These are phyloP conservation scores for Cytospora schulzeri DNA, from an alignment of 2,329 filamentous ascomycete genomes.

Conservation along the genomic window DNA sequence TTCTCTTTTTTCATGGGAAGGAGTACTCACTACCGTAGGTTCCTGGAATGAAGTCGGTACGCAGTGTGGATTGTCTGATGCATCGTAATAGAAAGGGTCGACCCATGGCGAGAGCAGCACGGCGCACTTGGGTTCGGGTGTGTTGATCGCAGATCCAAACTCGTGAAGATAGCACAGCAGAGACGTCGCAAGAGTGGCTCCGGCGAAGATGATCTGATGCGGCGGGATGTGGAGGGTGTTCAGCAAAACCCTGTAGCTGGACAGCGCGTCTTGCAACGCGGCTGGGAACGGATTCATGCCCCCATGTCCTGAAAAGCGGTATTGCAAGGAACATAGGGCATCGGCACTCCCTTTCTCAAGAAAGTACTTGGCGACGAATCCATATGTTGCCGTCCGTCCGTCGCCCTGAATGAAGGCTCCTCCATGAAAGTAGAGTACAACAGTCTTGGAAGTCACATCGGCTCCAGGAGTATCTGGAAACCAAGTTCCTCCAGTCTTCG, in stretches of 20 bases:
- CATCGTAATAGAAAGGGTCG: slow-evolving; percentile 24
- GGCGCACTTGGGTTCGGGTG: slow-evolving; percentile 37
- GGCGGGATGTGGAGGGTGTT: slow-evolving; percentile 43
- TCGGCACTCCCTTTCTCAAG: slow-evolving; percentile 37
- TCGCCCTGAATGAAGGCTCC: slow-evolving; percentile 44
- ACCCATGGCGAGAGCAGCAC: slow-evolving; percentile 29
- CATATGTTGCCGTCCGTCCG: slow-evolving; percentile 45
- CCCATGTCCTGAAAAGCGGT: slow-evolving; percentile 46
- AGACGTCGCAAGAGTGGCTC: slow-evolving; percentile 46
- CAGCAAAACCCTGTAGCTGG: slow-evolving; percentile 47
- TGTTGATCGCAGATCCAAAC: slow-evolving; percentile 37
- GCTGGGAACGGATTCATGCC: slow-evolving; percentile 48
- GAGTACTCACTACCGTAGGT: background rate
- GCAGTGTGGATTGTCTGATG: slow-evolving; percentile 31
- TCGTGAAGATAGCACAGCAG: slow-evolving; percentile 49
- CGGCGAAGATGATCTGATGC: slow-evolving; percentile 46
- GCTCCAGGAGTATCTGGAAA: slow-evolving; percentile 26
- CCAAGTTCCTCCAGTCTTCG: slow-evolving; percentile 31
- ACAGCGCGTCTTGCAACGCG: slow-evolving; percentile 50
- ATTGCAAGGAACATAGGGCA: slow-evolving; percentile 48
- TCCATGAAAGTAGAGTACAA: slow-evolving; percentile 51
- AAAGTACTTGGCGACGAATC: slow-evolving; percentile 31
- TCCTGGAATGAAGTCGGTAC: slow-evolving; percentile 13
- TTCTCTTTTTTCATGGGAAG: no score
- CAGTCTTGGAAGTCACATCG: slow-evolving; percentile 29